A percentile compares a stretch with the other conserved stretches of the same genome.
phyloP scores from a whole-genome alignment of 805 yeast species.

The Candida piceae region DNA sequence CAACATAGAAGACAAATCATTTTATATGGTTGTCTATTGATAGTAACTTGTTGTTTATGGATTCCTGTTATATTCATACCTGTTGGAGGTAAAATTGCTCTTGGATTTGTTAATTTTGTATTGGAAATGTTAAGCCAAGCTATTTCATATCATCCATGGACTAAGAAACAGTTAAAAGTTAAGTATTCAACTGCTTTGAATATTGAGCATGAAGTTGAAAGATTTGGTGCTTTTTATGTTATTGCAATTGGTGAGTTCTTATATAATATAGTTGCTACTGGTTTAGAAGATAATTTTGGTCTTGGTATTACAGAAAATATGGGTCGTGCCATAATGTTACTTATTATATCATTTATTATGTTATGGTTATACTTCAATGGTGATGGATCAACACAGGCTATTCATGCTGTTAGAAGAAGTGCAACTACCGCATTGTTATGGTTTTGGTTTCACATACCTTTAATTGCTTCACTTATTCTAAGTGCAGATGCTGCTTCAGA shows the following conservation, averaged over 20 bases:
- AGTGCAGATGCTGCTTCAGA: slow-evolving; percentile 60
- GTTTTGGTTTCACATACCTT: slow-evolving; percentile 45
- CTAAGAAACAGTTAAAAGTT: slow-evolving; percentile 37
- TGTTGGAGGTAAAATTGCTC: slow-evolving; percentile 41
- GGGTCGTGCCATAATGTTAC: slow-evolving; percentile 44
- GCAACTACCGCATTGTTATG: slow-evolving; percentile 41
- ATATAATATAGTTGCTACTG: slow-evolving; percentile 43
- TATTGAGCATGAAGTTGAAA: slow-evolving; percentile 63
- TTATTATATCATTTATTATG: slow-evolving; percentile 43
- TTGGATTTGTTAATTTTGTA: slow-evolving; percentile 35
- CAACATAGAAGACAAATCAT: slow-evolving; percentile 50
- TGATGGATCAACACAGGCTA: slow-evolving; percentile 43
- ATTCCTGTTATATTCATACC: slow-evolving; percentile 45
- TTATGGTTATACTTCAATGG: slow-evolving; percentile 53
- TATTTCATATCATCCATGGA: slow-evolving; percentile 42
- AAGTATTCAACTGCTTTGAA: slow-evolving; percentile 54
- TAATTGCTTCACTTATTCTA: slow-evolving; percentile 45
- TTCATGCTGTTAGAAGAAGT: slow-evolving; percentile 50
- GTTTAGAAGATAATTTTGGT: slow-evolving; percentile 37
- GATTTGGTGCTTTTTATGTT: slow-evolving; percentile 52
- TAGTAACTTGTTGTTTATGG: slow-evolving; percentile 41
- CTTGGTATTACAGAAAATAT: slow-evolving; percentile 39
- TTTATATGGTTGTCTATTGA: slow-evolving; percentile 29
- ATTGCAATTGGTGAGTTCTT: slow-evolving; percentile 65
- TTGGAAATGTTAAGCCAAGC: slow-evolving; percentile 38